Base-by-base conservation (phyloP, 2,329 filamentous ascomycete species). In the Ophiostoma ulmi region DNA sequence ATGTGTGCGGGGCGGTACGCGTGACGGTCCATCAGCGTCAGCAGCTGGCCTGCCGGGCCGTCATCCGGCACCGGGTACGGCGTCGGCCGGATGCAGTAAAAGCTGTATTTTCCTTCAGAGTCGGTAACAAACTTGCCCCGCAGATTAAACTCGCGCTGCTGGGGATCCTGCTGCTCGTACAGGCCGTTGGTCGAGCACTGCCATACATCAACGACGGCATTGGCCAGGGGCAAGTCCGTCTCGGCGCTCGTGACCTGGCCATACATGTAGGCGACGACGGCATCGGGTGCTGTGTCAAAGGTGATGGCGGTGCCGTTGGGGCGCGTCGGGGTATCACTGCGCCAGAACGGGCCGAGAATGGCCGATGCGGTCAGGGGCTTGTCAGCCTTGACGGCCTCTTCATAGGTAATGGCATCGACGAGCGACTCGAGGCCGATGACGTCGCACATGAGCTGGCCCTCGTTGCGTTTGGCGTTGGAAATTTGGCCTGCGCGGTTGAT, bases 161-260 rank as follows among this genome's bases (percentile, higher is more conserved):
- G 39, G 1, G 68, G 81, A 74, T 93, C 91, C 79, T 93, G 91
- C 79, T 93, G 90, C 80, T 93, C 90, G 74, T 90, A 90, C 76
- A 83, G 76, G 10, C 81, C 81, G 72, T 90, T 89, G 2, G 87
- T 87, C 3, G 84, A 85, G 0, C 85, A 85, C 75, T 89, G 85
- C 87, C 92, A 90, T n/a, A 88, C 81, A 74, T 90, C 87, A 7
- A 90, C 79, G 17, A 83, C 80, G 0, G 85, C 86, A 64, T 82
- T 82, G n/a, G 81, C 80, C 22, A 89, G 80, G 0, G 86, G 86
- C 76, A 84, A 79, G 72, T 84, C 83, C 0, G 86, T 87, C 3
- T 58, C 71, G 72, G 82, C 84, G 63, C 69, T 70, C 1, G 70
- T 71, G 13, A 75, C 72, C 7, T 58, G 64, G 55, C 87, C 87